A percentile compares a stretch with the other conserved stretches of the same genome.
Evolutionary conservation across 768 basidiomycete species (phyloP).

Genomic region (Russula sp.): DNA sequence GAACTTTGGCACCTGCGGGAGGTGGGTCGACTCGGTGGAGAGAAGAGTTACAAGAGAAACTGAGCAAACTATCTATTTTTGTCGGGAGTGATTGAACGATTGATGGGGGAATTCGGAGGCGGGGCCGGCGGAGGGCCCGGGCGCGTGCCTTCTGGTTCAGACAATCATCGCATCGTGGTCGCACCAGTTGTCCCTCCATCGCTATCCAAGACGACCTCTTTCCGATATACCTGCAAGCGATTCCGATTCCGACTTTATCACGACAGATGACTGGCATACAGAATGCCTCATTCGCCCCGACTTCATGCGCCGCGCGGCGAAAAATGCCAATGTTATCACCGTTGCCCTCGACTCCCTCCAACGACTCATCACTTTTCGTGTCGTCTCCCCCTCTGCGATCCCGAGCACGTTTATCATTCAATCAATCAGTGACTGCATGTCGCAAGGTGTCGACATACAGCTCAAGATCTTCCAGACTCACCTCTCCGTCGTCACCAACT

Average conservation of each 20-base stretch:
- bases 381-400: conserved; percentile 76
- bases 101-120: too few relatives aligned
- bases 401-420: conserved; percentile 75
- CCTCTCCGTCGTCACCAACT: conserved; percentile 85
- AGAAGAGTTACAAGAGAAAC: too few relatives aligned
- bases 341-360: conserved; percentile 88
- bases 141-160: too few relatives aligned
- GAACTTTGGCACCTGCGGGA: too few relatives aligned
- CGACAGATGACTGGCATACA: conserved; percentile 72
- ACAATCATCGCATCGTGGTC: too few relatives aligned
- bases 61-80: too few relatives aligned
- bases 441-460: conserved; percentile 95
- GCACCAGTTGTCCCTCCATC: background rate
- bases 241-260: background rate
- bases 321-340: conserved; percentile 93
- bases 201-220: background rate
- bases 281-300: conserved; percentile 78
- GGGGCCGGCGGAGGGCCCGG: too few relatives aligned
- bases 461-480: conserved; percentile 70
- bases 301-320: conserved; percentile 88
- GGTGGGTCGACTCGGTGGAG: too few relatives aligned
- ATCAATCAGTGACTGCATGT: conserved; percentile 87
- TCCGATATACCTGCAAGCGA: background rate
- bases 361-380: conserved; percentile 80
- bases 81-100: too few relatives aligned